phyloP scores from a whole-genome alignment of 1,139 yeast species.

The Nadsonia commutata region DNA sequence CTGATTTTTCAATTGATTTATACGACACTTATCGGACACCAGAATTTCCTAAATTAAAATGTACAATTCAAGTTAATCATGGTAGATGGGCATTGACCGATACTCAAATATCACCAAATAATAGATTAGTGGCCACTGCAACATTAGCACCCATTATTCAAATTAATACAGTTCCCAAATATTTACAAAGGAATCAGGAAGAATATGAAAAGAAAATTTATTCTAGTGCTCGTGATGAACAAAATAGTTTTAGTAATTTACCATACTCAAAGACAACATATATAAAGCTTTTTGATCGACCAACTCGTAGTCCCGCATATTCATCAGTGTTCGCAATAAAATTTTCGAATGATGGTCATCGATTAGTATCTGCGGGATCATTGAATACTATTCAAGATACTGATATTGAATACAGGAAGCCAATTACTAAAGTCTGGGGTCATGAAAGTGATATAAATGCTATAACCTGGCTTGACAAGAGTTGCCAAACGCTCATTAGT shows the following conservation, averaged over 20 bases:
- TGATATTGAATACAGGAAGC: background rate
- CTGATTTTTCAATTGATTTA: constrained; percentile 16
- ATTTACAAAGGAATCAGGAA: constrained; percentile 6
- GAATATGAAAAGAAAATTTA: constrained; percentile 6
- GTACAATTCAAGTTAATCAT: constrained; percentile 9
- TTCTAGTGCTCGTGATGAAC: constrained; percentile 1
- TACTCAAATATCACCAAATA: constrained; percentile 16
- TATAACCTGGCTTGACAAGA: constrained; percentile 25
- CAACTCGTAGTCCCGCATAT: constrained; percentile 1
- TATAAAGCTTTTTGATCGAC: background rate
- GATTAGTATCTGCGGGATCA: constrained; percentile 15
- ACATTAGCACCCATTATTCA: constrained; percentile 14
- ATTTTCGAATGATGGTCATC: constrained; percentile 13
- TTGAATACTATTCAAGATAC: constrained; percentile 7
- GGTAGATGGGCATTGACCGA: constrained; percentile 22
- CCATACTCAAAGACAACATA: constrained; percentile 1
- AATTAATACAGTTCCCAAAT: constrained; percentile 9
- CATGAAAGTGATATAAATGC: constrained; percentile 9
- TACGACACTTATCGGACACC: constrained; percentile 13
- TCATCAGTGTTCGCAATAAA: constrained; percentile 11
- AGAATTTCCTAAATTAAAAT: constrained; percentile 11
- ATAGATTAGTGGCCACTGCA: constrained; percentile 12
- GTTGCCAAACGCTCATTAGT: constrained; percentile 56
- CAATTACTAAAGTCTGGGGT: constrained; percentile 5
- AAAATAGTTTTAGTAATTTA: constrained; percentile 1